Evolutionary conservation across 805 yeast genomes (phyloP), one percentile per base, ranked within the genome.

Genomic region (Hanseniaspora occidentalis): DNA sequence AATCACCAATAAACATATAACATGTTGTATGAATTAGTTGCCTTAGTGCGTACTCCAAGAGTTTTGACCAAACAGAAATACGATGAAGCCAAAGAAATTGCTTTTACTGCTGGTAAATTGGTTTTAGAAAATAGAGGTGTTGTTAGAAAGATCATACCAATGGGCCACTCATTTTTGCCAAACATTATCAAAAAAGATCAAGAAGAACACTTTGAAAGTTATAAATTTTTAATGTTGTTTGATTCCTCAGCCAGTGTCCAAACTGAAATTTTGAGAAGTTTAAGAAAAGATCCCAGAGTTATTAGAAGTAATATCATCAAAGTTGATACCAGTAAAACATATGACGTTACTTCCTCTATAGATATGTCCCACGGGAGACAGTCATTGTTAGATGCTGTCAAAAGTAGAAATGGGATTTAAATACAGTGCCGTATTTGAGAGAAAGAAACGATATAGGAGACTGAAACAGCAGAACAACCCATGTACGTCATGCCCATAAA

Each of bases 41-140:
- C 95, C 35, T 82, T 86, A 46, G 86, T 95, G 6, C 84, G 96
- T 64, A 79, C 43, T 22, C 43, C 43, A 21, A 40, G 36, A 31
- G 79, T 24, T 60, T 76, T 8, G 77, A 77, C 45, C 77, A 81
- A 3, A 53, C 61, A 37, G 60, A 64, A 16, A 69, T 68, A 69
- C 27, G 54, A 65, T 6, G 89, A 81, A 49, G 85, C 86, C 13
- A 76, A 75, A 48, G 81, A 77, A 56, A 54, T 57, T 29, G 70
- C 72, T 18, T 64, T 71, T 6, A 84, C 94, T 1, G 69, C 88
- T 22, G 97, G 97, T 8, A 80, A 76, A 56, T 67, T 85, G 55
- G 74, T 89, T 22, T 71, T 92, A 43, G 75, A 77, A 45, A 88
- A 89, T 61, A 84, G 95, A 69, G 98, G 98, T 38, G 89, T 89